These are phyloP conservation scores for Colletotrichum sp. DNA, from an alignment of 2,329 filamentous ascomycete species.

Conservation along the genomic window DNA sequence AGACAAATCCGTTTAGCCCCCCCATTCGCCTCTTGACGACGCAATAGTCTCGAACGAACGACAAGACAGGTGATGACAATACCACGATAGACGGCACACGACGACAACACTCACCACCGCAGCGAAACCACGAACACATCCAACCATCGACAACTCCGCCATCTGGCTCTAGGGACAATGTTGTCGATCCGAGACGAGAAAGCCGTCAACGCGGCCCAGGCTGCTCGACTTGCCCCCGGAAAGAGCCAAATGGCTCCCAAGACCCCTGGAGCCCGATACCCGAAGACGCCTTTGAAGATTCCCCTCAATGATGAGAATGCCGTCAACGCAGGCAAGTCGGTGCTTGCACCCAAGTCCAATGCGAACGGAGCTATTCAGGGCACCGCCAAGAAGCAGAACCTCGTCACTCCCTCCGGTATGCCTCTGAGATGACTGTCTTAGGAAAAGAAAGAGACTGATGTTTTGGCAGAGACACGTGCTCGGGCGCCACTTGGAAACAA, in stretches of 20 bases:
- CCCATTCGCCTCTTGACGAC: neutral
- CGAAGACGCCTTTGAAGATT: conserved; percentile 83
- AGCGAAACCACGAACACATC: neutral
- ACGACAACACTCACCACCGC: neutral
- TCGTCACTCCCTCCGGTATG: conserved; percentile 23
- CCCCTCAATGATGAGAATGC: conserved; percentile 87
- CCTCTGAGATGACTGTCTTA: conserved; percentile 5
- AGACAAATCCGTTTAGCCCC: neutral
- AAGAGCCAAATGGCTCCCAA: conserved; percentile 63
- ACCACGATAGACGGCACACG: neutral
- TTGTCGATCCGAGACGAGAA: conserved; percentile 23
- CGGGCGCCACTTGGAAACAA: conserved; percentile 91
- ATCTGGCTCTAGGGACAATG: conserved; percentile 6
- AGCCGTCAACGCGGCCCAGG: conserved; percentile 22
- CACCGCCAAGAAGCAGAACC: conserved; percentile 18
- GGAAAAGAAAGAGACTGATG: neutral
- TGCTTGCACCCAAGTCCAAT: conserved; percentile 56
- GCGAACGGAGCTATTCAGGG: conserved; percentile 44
- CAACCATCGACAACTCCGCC: neutral
- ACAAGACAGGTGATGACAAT: neutral
- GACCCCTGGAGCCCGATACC: conserved; percentile 76
- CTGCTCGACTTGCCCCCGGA: conserved; percentile 20
- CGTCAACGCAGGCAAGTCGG: conserved; percentile 64
- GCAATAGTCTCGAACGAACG: neutral
- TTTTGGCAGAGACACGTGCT: conserved; percentile 61